These are phyloP conservation scores for Stereocaulon alpinum DNA, from an alignment of 495 filamentous ascomycete genomes.

Conservation along the genomic window DNA sequence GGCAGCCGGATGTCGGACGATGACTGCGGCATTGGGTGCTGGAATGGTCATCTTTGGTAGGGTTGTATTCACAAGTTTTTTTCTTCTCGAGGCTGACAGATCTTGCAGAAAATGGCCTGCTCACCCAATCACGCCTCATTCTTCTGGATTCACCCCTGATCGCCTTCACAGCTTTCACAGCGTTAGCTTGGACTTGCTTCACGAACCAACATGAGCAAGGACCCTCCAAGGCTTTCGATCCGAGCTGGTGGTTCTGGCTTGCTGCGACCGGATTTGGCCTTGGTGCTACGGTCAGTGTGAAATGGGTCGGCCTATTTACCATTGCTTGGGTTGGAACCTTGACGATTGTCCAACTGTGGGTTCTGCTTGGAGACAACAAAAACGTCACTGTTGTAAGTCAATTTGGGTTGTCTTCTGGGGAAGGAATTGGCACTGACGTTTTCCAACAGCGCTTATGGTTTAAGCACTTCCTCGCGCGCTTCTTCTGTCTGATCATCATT, in stretches of 20 bases:
- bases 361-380: constrained; percentile 78
- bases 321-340: constrained; percentile 95
- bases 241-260: constrained; percentile 98
- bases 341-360: constrained; percentile 87
- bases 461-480: constrained; percentile 87
- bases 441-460: constrained; percentile 62
- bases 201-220: constrained; percentile 95
- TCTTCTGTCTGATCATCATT: constrained; percentile 87
- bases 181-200: constrained; percentile 82
- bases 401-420: background rate
- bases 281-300: constrained; percentile 88
- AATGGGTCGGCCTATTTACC: constrained; percentile 98
- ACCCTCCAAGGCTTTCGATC: constrained; percentile 70
- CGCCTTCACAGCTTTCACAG: constrained; percentile 87
- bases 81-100: constrained; percentile 1
- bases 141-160: constrained; percentile 92
- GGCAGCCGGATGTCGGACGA: constrained; percentile 77
- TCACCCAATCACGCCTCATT: constrained; percentile 91
- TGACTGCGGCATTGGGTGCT: constrained; percentile 70
- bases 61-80: constrained; percentile 20
- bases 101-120: constrained; percentile 73
- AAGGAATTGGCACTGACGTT: constrained; percentile 14
- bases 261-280: constrained; percentile 74
- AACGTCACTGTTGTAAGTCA: constrained; percentile 61
- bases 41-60: constrained; percentile 82